These are phyloP conservation scores for Ziziphus jujuba DNA, from an alignment of 306 rosid species.

Conservation along the genomic window DNA sequence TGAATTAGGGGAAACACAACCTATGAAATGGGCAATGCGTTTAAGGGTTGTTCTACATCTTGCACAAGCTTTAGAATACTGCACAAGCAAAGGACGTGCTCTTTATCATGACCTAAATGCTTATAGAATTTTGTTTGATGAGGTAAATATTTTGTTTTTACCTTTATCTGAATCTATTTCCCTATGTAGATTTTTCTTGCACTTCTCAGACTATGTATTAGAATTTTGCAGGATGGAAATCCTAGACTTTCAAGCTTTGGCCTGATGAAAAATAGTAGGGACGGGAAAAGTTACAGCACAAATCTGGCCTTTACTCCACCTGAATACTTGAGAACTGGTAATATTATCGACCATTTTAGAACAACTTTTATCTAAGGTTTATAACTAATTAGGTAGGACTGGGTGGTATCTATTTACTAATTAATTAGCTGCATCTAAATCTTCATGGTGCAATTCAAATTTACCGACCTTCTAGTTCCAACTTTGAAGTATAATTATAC, in stretches of 20 bases:
- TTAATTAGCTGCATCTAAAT: too few relatives aligned
- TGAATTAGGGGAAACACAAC: conserved; percentile 70
- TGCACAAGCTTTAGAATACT: conserved; percentile 85
- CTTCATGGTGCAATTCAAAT: too few relatives aligned
- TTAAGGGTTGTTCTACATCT: conserved; percentile 83
- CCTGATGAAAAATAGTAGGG: conserved; percentile 83
- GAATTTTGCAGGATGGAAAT: conserved; percentile 70
- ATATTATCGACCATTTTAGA: background rate
- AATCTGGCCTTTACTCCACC: conserved; percentile 92
- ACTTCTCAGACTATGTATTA: conserved; percentile 17
- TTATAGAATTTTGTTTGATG: conserved; percentile 77
- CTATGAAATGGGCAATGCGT: conserved; percentile 82
- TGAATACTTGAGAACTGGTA: conserved; percentile 86
- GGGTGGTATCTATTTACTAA: background rate
- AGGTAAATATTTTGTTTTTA: conserved; percentile 39
- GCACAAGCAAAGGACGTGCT: conserved; percentile 76
- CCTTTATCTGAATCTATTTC: background rate
- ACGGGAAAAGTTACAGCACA: conserved; percentile 83
- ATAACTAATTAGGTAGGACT: background rate
- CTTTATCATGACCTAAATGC: conserved; percentile 88
- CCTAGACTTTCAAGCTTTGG: conserved; percentile 83
- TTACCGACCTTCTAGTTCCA: too few relatives aligned
- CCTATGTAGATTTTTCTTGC: conserved; percentile 17
- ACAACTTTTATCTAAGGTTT: conserved; percentile 6
- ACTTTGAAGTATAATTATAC: background rate